phyloP scores from a whole-genome alignment of 2,329 filamentous ascomycete genomes.

The Neodidymelliopsis sp. region DNA sequence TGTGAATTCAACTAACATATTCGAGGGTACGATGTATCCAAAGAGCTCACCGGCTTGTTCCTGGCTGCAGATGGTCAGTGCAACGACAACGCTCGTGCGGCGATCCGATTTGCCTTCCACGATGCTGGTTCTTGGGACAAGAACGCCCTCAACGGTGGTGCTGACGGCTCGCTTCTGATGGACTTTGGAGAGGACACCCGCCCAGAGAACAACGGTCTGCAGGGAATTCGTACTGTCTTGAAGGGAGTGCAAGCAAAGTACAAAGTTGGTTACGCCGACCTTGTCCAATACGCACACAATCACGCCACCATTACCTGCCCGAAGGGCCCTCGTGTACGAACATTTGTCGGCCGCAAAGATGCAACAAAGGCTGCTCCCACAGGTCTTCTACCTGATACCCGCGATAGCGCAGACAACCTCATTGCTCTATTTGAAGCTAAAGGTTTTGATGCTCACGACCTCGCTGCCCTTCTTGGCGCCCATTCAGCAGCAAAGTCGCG shows the following conservation, averaged over 20 bases:
- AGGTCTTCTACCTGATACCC: constrained; percentile 56
- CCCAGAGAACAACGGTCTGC: constrained; percentile 56
- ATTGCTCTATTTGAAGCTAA: constrained; percentile 59
- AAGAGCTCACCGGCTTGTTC: constrained; percentile 39
- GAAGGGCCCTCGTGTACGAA: constrained; percentile 59
- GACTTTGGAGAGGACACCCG: constrained; percentile 47
- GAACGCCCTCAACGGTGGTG: constrained; percentile 47
- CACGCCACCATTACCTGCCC: constrained; percentile 60
- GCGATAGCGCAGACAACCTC: constrained; percentile 52
- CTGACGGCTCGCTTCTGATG: constrained; percentile 53
- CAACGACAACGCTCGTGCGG: constrained; percentile 46
- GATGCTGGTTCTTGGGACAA: constrained; percentile 48
- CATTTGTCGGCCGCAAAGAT: constrained; percentile 61
- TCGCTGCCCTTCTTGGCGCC: constrained; percentile 63
- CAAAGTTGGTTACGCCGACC: constrained; percentile 60
- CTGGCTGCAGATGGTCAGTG: constrained; percentile 34
- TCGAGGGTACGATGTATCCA: constrained; percentile 42
- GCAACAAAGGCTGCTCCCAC: constrained; percentile 50
- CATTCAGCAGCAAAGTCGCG: constrained; percentile 60
- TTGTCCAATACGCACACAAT: constrained; percentile 60
- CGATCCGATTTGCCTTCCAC: constrained; percentile 47
- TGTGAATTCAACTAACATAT: constrained; percentile 13
- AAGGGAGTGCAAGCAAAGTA: constrained; percentile 52
- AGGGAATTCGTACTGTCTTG: constrained; percentile 51
- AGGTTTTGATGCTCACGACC: constrained; percentile 58